Percentiles rank a stretch among this genome's conserved stretches.
Conservation (phyloP, 2,329 filamentous ascomycete species). For the Neocatenulostroma microsporum region DNA sequence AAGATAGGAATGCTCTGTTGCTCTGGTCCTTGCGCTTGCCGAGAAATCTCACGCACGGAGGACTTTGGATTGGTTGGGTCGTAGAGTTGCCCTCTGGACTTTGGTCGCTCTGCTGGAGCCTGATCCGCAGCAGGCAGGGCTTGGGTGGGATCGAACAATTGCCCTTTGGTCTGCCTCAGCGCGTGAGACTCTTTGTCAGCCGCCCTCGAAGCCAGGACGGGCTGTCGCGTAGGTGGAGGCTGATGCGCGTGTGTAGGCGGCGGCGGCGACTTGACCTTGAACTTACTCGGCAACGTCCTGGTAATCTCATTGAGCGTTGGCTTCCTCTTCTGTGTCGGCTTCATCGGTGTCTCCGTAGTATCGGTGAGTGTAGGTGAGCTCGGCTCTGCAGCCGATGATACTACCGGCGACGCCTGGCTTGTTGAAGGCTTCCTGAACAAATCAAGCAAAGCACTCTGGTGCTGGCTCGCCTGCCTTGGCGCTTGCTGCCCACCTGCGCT, state of each 20-base stretch:
- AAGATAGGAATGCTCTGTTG: conserved; percentile 11
- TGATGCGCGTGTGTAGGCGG: too few species aligned
- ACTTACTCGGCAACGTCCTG: conserved; percentile 22
- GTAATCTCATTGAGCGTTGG: conserved; percentile 28
- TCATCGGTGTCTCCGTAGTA: conserved; percentile 12
- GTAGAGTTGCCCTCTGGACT: conserved; percentile 15
- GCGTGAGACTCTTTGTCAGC: too few species aligned
- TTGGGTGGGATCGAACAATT: too few species aligned
- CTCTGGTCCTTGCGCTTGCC: conserved; percentile 8
- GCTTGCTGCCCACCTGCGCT: conserved; percentile 1
- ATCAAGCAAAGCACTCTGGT: conserved; percentile 40
- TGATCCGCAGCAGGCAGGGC: too few species aligned
- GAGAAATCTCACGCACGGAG: conserved; percentile 8
- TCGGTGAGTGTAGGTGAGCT: conserved; percentile 17
- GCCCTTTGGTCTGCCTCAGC: too few species aligned
- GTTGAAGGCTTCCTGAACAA: conserved; percentile 34
- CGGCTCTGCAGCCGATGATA: conserved; percentile 3
- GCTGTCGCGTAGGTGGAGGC: too few species aligned
- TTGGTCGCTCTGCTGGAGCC: conserved; percentile 16
- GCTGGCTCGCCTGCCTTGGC: conserved; percentile 18
- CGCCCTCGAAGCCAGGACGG: too few species aligned
- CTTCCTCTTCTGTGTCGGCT: conserved; percentile 9
- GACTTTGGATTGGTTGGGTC: conserved; percentile 17
- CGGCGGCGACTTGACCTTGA: conserved; percentile 13
- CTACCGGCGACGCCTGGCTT: conserved; percentile 6